A percentile compares a stretch with the other conserved stretches of the same genome.
phyloP scores from a whole-genome alignment of 2,329 filamentous ascomycete species.

The Monilinia laxa region DNA sequence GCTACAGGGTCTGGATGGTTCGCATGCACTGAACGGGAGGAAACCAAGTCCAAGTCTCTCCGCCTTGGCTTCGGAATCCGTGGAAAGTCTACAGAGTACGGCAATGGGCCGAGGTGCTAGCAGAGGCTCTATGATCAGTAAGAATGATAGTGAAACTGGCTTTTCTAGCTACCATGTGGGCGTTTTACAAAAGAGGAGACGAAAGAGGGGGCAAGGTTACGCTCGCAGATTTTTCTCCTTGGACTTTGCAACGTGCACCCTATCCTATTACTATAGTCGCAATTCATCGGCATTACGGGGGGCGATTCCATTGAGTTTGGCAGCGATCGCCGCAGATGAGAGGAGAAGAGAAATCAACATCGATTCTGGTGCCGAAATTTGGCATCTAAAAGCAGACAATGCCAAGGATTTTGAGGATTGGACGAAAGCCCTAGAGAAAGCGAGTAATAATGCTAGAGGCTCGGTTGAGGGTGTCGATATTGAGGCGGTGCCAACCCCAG shows the following conservation, averaged over 20 bases:
- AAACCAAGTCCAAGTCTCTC: constrained; percentile 48
- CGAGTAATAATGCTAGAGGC: constrained; percentile 63
- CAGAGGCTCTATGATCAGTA: constrained; percentile 52
- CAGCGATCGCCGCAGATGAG: constrained; percentile 87
- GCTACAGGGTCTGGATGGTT: constrained; percentile 43
- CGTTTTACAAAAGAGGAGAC: constrained; percentile 80
- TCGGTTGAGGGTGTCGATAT: constrained; percentile 45
- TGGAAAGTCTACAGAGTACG: constrained; percentile 59
- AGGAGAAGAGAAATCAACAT: constrained; percentile 89
- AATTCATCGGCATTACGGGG: constrained; percentile 90
- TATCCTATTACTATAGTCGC: constrained; percentile 95
- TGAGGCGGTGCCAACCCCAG: constrained; percentile 30
- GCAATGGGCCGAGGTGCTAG: constrained; percentile 35
- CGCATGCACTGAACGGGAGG: constrained; percentile 50
- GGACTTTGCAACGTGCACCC: constrained; percentile 88
- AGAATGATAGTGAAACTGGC: constrained; percentile 49
- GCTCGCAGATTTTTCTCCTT: constrained; percentile 93
- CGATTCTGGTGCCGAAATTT: constrained; percentile 94
- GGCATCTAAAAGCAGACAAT: constrained; percentile 85
- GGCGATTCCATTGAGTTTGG: constrained; percentile 86
- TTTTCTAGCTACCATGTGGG: constrained; percentile 72
- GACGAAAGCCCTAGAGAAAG: constrained; percentile 81
- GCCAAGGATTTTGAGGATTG: constrained; percentile 84
- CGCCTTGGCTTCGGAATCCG: constrained; percentile 52
- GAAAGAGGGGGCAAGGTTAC: constrained; percentile 92